Percentiles rank a stretch among this genome's conserved stretches.
Conservation (phyloP, 2,329 filamentous ascomycete genomes). For the Elsinoe batatas region DNA sequence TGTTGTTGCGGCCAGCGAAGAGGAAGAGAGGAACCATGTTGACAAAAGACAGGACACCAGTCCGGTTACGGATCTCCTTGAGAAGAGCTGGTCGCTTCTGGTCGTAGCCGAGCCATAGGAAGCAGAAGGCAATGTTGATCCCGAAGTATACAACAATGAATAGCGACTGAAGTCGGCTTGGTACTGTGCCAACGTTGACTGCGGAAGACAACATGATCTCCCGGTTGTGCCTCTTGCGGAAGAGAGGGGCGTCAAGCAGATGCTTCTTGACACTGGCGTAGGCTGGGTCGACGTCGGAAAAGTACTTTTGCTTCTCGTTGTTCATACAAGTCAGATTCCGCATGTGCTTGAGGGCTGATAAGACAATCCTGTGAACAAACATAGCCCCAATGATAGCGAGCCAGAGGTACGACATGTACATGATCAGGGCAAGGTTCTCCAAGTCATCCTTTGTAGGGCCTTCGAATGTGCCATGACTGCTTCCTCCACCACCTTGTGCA, state of each 20-base stretch:
- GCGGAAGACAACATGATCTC: constrained; percentile 42
- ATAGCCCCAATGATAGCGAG: constrained; percentile 53
- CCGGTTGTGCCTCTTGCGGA: constrained; percentile 40
- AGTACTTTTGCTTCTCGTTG: constrained; percentile 64
- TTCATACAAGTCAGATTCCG: constrained; percentile 65
- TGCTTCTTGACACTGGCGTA: constrained; percentile 38
- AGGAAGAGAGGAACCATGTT: constrained; percentile 74
- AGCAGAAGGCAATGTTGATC: constrained; percentile 44
- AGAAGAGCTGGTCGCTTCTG: constrained; percentile 56
- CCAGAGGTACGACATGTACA: constrained; percentile 40
- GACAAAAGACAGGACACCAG: constrained; percentile 58
- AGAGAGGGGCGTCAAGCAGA: constrained; percentile 38
- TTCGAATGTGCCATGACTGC: constrained; percentile 6
- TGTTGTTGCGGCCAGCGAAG: constrained; percentile 68
- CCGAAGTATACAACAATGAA: constrained; percentile 36
- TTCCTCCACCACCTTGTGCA: constrained; percentile 8
- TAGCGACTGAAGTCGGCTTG: constrained; percentile 39
- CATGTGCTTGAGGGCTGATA: constrained; percentile 55
- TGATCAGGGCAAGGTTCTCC: constrained; percentile 26
- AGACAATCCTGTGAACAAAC: constrained; percentile 55
- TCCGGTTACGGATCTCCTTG: constrained; percentile 56
- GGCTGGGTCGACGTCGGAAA: constrained; percentile 50
- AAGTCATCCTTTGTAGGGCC: constrained; percentile 14
- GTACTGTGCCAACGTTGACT: constrained; percentile 40
- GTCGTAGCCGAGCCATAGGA: constrained; percentile 38